Evolutionary conservation across 2,329 filamentous ascomycete genomes (phyloP), one percentile per base, ranked within the genome.

Genomic region (Bertia moriformis): DNA sequence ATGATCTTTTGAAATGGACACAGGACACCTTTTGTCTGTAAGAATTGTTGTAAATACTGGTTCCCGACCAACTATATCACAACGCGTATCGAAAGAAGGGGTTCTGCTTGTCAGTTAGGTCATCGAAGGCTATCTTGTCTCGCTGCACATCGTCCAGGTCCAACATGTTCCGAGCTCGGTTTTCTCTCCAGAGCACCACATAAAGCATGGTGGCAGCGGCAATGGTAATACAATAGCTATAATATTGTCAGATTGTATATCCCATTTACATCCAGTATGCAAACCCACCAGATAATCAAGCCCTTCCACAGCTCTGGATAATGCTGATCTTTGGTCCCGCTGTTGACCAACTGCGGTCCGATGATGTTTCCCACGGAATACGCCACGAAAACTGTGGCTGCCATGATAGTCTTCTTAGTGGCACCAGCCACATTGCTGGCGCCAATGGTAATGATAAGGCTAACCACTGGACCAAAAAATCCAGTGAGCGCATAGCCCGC

Each of bases 331-430:
- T 78, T 78, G 0, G 74, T 78, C 54, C 80, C 62, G n/a, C 69
- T 76, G 47, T 71, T 72, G 30, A 86, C 70, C 29, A 86, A 61
- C 56, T 83, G 78, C 3, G 82, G 82, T 0, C 81, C 81, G 18
- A 86, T 73, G 38, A 87, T 86, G 47, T 86, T 86, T 1, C 81
- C 73, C 4, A 86, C 74, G 40, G 78, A 83, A 50, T 86, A 86
- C 0, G 78, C 79, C 0, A 83, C 78, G 44, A 86, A 87, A 1
- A 83, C 78, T 0, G 76, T 75, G 0, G 77, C 75, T 0, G 81
- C 78, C 66, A 82, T 84, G 48, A 81, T 77, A 45, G 75, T 81
- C 63, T 86, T 86, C 60, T 87, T 87, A 0, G 81, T 86, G 18
- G 81, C 71, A 0, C 83, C 82, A 0, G 81, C 80, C 0, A 86